These are phyloP conservation scores for Stachybotrys elegans DNA, from an alignment of 2,329 filamentous ascomycete genomes.

Conservation along the genomic window DNA sequence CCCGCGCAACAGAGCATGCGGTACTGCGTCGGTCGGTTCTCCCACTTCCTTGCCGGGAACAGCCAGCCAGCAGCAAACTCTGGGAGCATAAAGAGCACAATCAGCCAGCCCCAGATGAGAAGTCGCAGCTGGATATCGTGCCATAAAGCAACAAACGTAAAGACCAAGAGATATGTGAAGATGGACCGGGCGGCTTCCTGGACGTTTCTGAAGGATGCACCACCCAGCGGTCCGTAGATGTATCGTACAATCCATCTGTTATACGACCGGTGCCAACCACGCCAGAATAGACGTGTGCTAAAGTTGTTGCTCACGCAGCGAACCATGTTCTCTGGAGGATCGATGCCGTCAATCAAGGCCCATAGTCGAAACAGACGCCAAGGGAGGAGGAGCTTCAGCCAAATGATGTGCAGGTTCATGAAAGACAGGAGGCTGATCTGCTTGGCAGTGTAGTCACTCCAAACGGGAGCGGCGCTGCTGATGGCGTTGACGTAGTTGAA, in stretches of 20 bases:
- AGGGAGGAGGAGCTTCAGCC: slow-evolving; percentile 92
- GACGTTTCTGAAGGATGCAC: slow-evolving; percentile 47
- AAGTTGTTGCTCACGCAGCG: slow-evolving; percentile 96
- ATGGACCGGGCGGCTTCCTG: slow-evolving; percentile 52
- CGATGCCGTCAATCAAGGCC: slow-evolving; percentile 83
- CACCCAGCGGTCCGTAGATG: slow-evolving; percentile 87
- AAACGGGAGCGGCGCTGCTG: slow-evolving; percentile 71
- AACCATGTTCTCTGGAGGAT: slow-evolving; percentile 97
- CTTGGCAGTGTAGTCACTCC: slow-evolving; percentile 77
- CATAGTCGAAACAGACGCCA: slow-evolving; percentile 99
- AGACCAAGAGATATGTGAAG: slow-evolving; percentile 75
- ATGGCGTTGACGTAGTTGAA: slow-evolving; percentile 94
- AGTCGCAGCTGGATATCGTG: slow-evolving; percentile 91
- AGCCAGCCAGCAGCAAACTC: slow-evolving; percentile 68
- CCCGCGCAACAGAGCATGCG: slow-evolving; percentile 76
- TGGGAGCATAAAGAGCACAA: slow-evolving; percentile 89
- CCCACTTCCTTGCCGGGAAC: slow-evolving; percentile 72
- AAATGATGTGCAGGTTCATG: slow-evolving; percentile 96
- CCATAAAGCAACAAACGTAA: slow-evolving; percentile 97
- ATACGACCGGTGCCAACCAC: slow-evolving; percentile 90
- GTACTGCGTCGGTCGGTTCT: slow-evolving; percentile 64
- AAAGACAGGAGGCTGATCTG: slow-evolving; percentile 88
- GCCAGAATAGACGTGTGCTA: slow-evolving; percentile 87
- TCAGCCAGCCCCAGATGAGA: slow-evolving; percentile 94
- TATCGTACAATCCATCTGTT: slow-evolving; percentile 95